Evolutionary conservation across 164 flowering plant species (phyloP), one percentile per base, ranked within the genome.

Genomic region (Cinnamomum micranthum): DNA sequence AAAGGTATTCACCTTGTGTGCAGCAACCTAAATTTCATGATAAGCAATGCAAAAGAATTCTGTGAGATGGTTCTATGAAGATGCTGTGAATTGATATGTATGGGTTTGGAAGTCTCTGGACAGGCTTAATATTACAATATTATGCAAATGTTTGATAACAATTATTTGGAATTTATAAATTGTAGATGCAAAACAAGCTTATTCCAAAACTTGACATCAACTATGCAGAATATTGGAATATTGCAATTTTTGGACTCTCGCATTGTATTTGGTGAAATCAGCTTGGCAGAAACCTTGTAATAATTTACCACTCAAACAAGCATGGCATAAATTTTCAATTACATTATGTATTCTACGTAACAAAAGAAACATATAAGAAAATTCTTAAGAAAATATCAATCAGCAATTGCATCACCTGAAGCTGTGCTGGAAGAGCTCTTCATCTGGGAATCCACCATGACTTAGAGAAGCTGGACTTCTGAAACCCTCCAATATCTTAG

Each of bases 351-450:
- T 22, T 10, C 15, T 12, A 23, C 22, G 4, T 22, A 12, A 13
- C 27, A 25, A 25, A 64, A 64, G 31, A 3, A 64, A 64, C 28
- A 22, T 24, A 31, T 12, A 19, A 66, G 31, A 31, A 66, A 72
- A 31, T 5, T 55, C 6, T 20, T 69, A 70, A 27, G 1, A n/a
- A 71, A 22, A 41, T 55, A 15, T 27, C 33, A 23, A 60, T 35
- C 17, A 23, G 19, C n/a, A n/a, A 25, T 52, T n/a, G n/a, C 17
- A 25, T 79, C 67, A 92, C 99, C 97, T 96, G 99, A n/a, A 59
- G 99, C 99, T 28, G 99, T 70, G 98, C 93, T 52, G 98, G 99
- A 71, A 94, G 93, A 80, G n/a, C 73, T 86, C 82, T 96, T 96
- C 89, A 86, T 89, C 80, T 89, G 94, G 60, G 97, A 79, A 83